Conservation (phyloP, 768 basidiomycete genomes). For the Phanerochaete sordida region DNA sequence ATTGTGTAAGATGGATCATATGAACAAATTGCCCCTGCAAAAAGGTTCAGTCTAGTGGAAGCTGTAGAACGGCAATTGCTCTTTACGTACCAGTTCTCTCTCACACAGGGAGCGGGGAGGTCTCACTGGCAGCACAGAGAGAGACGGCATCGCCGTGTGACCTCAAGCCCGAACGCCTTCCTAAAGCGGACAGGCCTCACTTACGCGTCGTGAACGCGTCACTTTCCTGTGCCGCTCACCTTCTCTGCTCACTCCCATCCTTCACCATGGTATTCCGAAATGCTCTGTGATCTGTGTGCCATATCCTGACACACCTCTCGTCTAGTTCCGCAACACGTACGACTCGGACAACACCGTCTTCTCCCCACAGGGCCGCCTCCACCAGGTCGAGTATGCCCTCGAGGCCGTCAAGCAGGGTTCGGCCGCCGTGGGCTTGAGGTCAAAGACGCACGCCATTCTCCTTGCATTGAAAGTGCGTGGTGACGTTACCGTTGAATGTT, state of each 20-base stretch:
- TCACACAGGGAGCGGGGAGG: no score
- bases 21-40: no score
- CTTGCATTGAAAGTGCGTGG: slow-evolving; percentile 82
- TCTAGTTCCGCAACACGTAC: slow-evolving; percentile 91
- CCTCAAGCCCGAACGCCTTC: no score
- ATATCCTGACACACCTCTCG: not conserved
- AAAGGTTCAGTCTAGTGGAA: no score
- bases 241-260: not conserved
- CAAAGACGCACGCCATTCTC: slow-evolving; percentile 91
- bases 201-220: slow-evolving; percentile 17
- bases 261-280: slow-evolving; percentile 1
- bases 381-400: slow-evolving; percentile 97
- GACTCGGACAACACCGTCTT: slow-evolving; percentile 99
- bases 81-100: no score
- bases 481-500: not conserved
- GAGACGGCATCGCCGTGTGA: no score
- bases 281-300: not conserved
- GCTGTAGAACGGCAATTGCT: no score
- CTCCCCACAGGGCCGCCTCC: slow-evolving; percentile 93
- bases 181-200: slow-evolving; percentile 8
- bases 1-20: no score
- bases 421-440: slow-evolving; percentile 94
- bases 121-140: no score
- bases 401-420: slow-evolving; percentile 99
- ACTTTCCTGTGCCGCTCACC: slow-evolving; percentile 2